Evolutionary conservation across 257 asterid species (phyloP).

Genomic region (Fraxinus excelsior): DNA sequence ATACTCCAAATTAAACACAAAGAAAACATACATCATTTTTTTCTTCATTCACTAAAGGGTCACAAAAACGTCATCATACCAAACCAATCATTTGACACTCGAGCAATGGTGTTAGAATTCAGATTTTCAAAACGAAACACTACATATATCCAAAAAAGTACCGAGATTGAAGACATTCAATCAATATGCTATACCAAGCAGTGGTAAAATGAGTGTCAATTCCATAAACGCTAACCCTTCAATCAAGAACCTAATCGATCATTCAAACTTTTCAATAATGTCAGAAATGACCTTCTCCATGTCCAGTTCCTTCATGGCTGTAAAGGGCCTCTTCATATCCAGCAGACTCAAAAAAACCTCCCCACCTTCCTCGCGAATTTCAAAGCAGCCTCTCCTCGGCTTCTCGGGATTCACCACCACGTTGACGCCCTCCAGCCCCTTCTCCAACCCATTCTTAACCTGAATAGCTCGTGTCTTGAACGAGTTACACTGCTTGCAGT

Average conservation of each 20-base stretch:
- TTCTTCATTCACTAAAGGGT: background rate
- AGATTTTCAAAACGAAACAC: background rate
- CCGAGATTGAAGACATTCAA: background rate
- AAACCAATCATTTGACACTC: background rate
- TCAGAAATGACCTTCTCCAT: constrained; percentile 68
- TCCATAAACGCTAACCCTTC: background rate
- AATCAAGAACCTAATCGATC: constrained; percentile 17
- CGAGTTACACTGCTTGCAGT: constrained; percentile 65
- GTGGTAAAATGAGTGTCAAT: constrained; percentile 29
- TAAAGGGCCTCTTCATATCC: constrained; percentile 77
- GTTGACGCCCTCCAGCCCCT: constrained; percentile 47
- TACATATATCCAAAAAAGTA: background rate
- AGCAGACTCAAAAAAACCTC: constrained; percentile 62
- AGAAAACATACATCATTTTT: background rate
- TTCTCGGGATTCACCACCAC: constrained; percentile 75
- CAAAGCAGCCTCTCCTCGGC: constrained; percentile 89
- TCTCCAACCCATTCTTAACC: constrained; percentile 66
- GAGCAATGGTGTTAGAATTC: background rate
- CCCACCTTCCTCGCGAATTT: constrained; percentile 71
- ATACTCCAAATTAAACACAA: background rate
- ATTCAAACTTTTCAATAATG: constrained; percentile 54
- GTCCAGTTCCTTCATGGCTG: constrained; percentile 57
- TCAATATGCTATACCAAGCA: background rate
- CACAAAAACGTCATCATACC: background rate
- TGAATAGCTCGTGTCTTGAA: constrained; percentile 63